Conservation (phyloP, 2,329 filamentous ascomycete species). For the Fusarium bulbicola region DNA sequence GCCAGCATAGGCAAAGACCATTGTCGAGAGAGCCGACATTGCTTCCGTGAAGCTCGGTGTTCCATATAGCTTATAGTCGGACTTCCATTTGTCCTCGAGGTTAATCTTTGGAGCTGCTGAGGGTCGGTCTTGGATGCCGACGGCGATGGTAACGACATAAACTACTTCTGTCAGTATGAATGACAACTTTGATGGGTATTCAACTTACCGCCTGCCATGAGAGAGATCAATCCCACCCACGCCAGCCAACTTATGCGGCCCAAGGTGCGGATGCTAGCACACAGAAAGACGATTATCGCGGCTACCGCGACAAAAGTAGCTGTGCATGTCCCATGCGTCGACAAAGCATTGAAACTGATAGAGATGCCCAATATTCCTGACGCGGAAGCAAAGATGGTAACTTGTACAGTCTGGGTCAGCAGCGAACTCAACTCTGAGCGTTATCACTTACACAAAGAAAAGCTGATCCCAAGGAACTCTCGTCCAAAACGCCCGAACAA, state of each 20-base stretch:
- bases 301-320: constrained; percentile 52
- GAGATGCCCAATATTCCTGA: constrained; percentile 45
- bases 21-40: constrained; percentile 44
- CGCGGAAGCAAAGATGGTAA: constrained; percentile 32
- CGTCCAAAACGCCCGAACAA: constrained; percentile 59
- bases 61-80: constrained; percentile 44
- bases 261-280: constrained; percentile 47
- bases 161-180: constrained; percentile 4
- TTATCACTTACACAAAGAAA: constrained; percentile 45
- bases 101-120: constrained; percentile 15
- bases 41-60: constrained; percentile 46
- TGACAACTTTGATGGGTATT: background rate
- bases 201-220: constrained; percentile 20
- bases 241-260: constrained; percentile 46
- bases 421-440: fast-evolving
- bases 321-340: constrained; percentile 51
- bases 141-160: constrained; percentile 38
- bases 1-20: constrained; percentile 52
- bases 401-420: constrained; percentile 8
- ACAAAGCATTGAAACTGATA: constrained; percentile 52
- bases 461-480: constrained; percentile 51
- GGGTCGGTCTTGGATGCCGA: constrained; percentile 33
- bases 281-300: constrained; percentile 40
- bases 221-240: constrained; percentile 38
- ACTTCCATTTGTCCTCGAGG: constrained; percentile 36